These are phyloP conservation scores for Colletotrichum godetiae DNA, from an alignment of 2,329 filamentous ascomycete genomes.

Conservation along the genomic window DNA sequence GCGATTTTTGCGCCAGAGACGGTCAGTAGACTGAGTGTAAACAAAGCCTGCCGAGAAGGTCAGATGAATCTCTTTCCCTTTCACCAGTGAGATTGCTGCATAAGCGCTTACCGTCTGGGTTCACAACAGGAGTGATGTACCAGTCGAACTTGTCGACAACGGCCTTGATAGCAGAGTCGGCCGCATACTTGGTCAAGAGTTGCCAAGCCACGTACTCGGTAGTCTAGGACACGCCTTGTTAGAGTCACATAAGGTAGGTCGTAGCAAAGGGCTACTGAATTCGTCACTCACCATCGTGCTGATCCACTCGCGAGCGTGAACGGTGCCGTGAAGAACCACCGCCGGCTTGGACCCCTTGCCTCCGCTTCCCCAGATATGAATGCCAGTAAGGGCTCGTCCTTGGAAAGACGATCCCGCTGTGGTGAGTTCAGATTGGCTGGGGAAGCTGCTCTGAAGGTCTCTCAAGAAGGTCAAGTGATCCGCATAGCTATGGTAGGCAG, in stretches of 20 bases:
- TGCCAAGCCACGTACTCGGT: conserved; percentile 60
- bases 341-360: conserved; percentile 61
- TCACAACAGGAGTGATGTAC: conserved; percentile 61
- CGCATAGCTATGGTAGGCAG: conserved; percentile 62
- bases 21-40: conserved; percentile 56
- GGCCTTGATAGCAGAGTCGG: conserved; percentile 48
- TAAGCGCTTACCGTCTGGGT: conserved; percentile 54
- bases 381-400: conserved; percentile 68
- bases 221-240: conserved; percentile 44
- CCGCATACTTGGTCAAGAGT: conserved; percentile 52
- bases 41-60: conserved; percentile 50
- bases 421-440: conserved; percentile 60
- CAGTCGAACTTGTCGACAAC: conserved; percentile 68
- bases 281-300: conserved; percentile 62
- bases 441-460: conserved; percentile 54
- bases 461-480: conserved; percentile 61
- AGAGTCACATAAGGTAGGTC: too few relatives aligned
- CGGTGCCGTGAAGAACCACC: conserved; percentile 62
- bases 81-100: too few relatives aligned
- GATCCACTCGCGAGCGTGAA: conserved; percentile 68
- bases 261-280: conserved; percentile 38
- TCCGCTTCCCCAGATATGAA: conserved; percentile 64
- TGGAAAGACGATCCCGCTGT: conserved; percentile 58
- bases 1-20: conserved; percentile 66
- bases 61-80: not conserved